Evolutionary conservation across 768 basidiomycete genomes (phyloP).

Genomic region (Lyophyllum atratum): DNA sequence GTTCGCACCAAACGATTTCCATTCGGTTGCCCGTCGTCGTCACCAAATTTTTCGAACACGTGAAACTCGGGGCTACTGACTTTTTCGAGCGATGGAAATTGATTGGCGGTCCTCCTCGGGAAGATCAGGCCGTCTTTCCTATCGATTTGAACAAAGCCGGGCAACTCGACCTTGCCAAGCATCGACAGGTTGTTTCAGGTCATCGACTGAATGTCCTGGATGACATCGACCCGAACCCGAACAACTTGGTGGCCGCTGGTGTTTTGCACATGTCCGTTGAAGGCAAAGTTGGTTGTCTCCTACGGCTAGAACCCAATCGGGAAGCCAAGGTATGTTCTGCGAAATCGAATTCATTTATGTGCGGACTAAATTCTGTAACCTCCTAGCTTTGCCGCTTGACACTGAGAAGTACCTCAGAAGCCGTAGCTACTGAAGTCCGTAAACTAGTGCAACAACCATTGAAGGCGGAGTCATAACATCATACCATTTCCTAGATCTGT

Average conservation of each 20-base stretch:
- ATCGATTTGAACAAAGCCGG: slow-evolving; percentile 67
- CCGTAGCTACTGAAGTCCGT: slow-evolving; percentile 75
- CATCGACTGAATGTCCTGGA: slow-evolving; percentile 75
- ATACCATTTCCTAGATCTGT: slow-evolving; percentile 10
- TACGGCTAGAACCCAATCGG: slow-evolving; percentile 91
- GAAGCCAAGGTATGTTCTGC: slow-evolving; percentile 79
- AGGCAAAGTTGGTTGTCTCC: slow-evolving; percentile 94
- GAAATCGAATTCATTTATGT: neutral
- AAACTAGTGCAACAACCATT: slow-evolving; percentile 52
- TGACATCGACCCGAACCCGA: slow-evolving; percentile 92
- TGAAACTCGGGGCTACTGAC: slow-evolving; percentile 77
- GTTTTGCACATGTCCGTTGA: slow-evolving; percentile 89
- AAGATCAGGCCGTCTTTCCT: slow-evolving; percentile 87
- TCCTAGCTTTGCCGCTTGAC: slow-evolving; percentile 87
- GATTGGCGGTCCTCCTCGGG: slow-evolving; percentile 93
- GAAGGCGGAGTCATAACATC: slow-evolving; percentile 29
- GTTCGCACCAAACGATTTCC: slow-evolving; percentile 84
- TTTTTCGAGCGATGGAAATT: slow-evolving; percentile 99
- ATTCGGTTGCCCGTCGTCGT: slow-evolving; percentile 85
- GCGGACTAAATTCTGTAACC: neutral
- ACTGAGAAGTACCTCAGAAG: slow-evolving; percentile 92
- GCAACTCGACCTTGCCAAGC: slow-evolving; percentile 71
- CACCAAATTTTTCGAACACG: slow-evolving; percentile 93
- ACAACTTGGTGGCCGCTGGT: slow-evolving; percentile 93
- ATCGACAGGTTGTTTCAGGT: slow-evolving; percentile 78